Evolutionary conservation across 75 land plant genomes (phyloP), one percentile per base, ranked within the genome.

Genomic region (Cupressus sempervirens): DNA sequence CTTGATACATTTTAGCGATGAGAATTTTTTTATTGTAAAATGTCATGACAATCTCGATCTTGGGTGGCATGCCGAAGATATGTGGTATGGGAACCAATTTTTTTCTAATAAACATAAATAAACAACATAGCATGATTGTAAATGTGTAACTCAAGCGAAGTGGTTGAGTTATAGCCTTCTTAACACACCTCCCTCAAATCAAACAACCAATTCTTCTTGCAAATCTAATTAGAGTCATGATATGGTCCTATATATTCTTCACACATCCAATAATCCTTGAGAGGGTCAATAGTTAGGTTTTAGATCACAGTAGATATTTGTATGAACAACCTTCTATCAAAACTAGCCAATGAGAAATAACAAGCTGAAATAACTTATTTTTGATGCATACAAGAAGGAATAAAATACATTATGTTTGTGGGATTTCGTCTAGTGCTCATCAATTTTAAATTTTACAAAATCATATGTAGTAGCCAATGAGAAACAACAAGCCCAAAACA

Each of bases 201-300:
- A 41, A 79, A 45, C 48, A 79, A 46, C 81, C 81, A 41, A 79
- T 23, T 79, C 45, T 77, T 77, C n/a, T 35, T 41, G 46, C 12
- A 79, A 79, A 41, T 38, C 29, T 79, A 79, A 79, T 79, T 79
- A 79, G 50, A 79, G 81, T n/a, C n/a, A n/a, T n/a, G 50, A 79
- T 79, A 79, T 79, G 81, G 30, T 79, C 50, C 81, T 79, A 79
- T 79, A 46, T 43, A 29, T 79, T 79, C 81, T 43, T 38, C 81
- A 79, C 80, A 77, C 81, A 79, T 79, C 81, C 81, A 79, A 79
- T 79, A 79, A 79, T 79, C 81, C 81, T 79, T 79, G n/a, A 20
- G 48, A 23, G 81, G 81, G 81, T 79, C 81, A 23, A 79, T 79
- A 26, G 50, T 41, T 50, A 43, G 50, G n/a, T 43, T 76, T 79